Base-by-base conservation (phyloP, 169 alveolate species). In the Cryptosporidium tyzzeri region DNA sequence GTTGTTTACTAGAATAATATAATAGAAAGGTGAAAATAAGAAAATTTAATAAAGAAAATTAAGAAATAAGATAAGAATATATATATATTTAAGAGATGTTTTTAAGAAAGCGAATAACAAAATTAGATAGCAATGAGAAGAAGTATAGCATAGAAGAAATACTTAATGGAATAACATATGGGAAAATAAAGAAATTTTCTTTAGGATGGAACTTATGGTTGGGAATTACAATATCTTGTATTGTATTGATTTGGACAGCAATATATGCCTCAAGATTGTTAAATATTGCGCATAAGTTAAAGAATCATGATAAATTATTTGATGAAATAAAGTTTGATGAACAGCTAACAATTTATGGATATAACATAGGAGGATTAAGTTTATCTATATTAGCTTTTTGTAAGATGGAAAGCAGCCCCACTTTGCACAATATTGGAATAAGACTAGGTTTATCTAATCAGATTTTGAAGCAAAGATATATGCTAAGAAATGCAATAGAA, bases 181-280 rank as follows among this genome's bases (percentile, higher is more conserved):
- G 89, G 3, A 65, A 10, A 26, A 9, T 44, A 9, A 37, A 33
- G 18, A 37, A 48, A 55, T 39, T 37, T 5, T 61, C 55, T 21
- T 8, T 61, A 26, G 75, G 69, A 35, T 80, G 89, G 89, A 80
- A 80, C 59, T 9, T 80, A 18, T 80, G 75, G 73, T 61, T 80
- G 33, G 75, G 73, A 26, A 29, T 62, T n/a, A 23, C 53, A 18
- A 45, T 80, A 21, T 1, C 53, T 18, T 29, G 39, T 23, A 51
- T 48, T 12, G 44, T 80, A 5, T 6, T 23, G 18, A 16, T 59
- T n/a, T 80, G 89, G 89, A 61, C 65, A 6, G 70, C 44, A 6
- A 80, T 80, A 37, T 80, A 80, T 23, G n/a, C 80, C 4, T 80
- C 75, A 14, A 62, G 48, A 33, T 23, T 80, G 62, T 45, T 62